Evolutionary conservation across 371 early-diverging fungal species (phyloP).

Genomic region (Globomyces sp.): DNA sequence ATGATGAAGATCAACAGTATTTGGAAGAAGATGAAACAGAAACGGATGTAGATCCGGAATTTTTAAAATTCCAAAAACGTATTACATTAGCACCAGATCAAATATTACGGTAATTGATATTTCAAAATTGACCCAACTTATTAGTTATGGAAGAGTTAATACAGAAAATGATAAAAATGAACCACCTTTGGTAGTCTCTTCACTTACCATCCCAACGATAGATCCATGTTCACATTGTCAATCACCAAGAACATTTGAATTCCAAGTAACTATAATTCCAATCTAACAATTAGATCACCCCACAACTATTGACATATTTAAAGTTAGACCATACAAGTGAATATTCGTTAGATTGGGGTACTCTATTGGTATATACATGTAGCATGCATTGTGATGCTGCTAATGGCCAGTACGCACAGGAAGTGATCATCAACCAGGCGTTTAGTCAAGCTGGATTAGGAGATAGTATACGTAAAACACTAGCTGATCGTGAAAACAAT

Average conservation of each 20-base stretch:
- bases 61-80: constrained; percentile 86
- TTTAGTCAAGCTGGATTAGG: constrained; percentile 49
- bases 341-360: constrained; percentile 90
- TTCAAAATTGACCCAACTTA: background rate
- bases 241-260: constrained; percentile 79
- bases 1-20: constrained; percentile 34
- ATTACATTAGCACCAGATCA: constrained; percentile 81
- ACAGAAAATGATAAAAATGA: background rate
- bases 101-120: constrained; percentile 66
- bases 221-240: constrained; percentile 71
- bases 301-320: constrained; percentile 79
- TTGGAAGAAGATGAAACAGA: constrained; percentile 67
- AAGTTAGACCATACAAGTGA: constrained; percentile 69
- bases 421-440: constrained; percentile 65
- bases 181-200: constrained; percentile 78
- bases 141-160: constrained; percentile 8
- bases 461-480: constrained; percentile 26
- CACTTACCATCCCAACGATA: constrained; percentile 41
- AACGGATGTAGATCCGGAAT: constrained; percentile 87
- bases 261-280: constrained; percentile 62
- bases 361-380: constrained; percentile 84
- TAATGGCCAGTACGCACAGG: constrained; percentile 36
- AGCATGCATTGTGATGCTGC: constrained; percentile 70
- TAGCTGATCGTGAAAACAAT: constrained; percentile 10
- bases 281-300: constrained; percentile 57